Base-by-base conservation (phyloP, 1,284 basidiomycete species). In the Phellinidium pouzarii region DNA sequence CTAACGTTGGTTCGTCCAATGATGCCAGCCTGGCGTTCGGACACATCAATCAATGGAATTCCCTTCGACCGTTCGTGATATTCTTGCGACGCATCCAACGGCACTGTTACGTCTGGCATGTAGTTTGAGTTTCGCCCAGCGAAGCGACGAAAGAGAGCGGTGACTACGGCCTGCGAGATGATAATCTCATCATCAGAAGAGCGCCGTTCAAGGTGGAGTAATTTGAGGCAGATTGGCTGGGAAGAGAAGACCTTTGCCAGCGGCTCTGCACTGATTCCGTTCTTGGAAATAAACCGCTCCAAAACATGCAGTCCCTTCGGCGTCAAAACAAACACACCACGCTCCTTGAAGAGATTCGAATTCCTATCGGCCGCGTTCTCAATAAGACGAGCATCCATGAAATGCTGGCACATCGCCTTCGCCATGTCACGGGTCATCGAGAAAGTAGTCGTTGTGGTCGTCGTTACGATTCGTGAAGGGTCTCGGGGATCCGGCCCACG, bases 401-500 rank as follows among this genome's bases (percentile, higher is more conserved):
- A 99, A 65, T 98, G 94, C 70, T 99, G 95, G 70, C 93, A 93
- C 83, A 99, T 98, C 31, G 92, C 93, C 72, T 97, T 96, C 57
- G 96, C 96, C 89, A 99, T 99, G 44, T 99, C 95, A 60, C 94
- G 84, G 59, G 92, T 94, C 96, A 99, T 99, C 58, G 93, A 94
- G 71, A 99, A 99, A 20, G 96, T 99, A 41, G 96, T 99, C 7
- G 95, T 99, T 4, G 96, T 99, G 0, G 96, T 99, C 1, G 95
- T 99, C 60, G 96, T 98, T 63, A 99, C 88, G 67, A 99, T 93
- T 63, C 95, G 86, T 68, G 90, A 84, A 58, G 94, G 93, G 71
- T 99, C 94, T 71, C 92, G 89, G 55, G 96, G 94, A 78, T 99
- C 96, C 62, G 94, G 91, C 55, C 91, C 88, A 61, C 96, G 92